Base-by-base conservation (phyloP, 2,329 filamentous ascomycete species). In the Neocucurbitaria cava region DNA sequence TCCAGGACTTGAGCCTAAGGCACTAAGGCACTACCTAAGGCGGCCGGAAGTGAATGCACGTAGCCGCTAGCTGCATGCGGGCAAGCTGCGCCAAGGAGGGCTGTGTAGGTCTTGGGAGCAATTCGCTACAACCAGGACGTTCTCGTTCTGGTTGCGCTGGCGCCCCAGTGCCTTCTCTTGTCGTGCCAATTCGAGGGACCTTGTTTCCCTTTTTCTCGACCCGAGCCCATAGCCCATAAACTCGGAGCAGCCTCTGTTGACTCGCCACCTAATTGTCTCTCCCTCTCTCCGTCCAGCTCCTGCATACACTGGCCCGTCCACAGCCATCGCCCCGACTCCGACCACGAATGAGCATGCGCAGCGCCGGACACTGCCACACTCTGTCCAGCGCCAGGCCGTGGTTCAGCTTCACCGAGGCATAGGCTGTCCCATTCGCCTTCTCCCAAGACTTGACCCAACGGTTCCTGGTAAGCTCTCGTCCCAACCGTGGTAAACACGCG, bases 331-430 rank as follows among this genome's bases (percentile, higher is more conserved):
- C 36, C 35, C 20, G 11, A n/a, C 33, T 3, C 7, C 49, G 18
- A 38, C 43, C 30, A 33, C 49, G 35, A 57, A 57, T 46, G 54
- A 51, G 47, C 40, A 51, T 51, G 56, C 43, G 42, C 48, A 41
- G 46, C 41, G 28, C 28, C 31, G 18, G 26, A 45, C 57, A 59
- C 51, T 50, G 57, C 57, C 57, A 47, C 56, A 21, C 5, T 36
- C 43, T 42, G 13, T 17, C 46, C 30, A 40, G 40, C 33, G 15
- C 49, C 31, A 43, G 26, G 9, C 41, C 33, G n/a, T 24, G 38
- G n/a, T 31, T 46, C 56, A 52, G 42, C 52, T 48, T 39, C 21
- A 9, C 28, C 38, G 40, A 26, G 36, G 15, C 53, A 39, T 31
- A 36, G 21, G 39, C 53, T 23, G 39, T 38, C 43, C 24, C 26